Conservation (phyloP, 2,329 filamentous ascomycete genomes). For the Colletotrichum falcatum region DNA sequence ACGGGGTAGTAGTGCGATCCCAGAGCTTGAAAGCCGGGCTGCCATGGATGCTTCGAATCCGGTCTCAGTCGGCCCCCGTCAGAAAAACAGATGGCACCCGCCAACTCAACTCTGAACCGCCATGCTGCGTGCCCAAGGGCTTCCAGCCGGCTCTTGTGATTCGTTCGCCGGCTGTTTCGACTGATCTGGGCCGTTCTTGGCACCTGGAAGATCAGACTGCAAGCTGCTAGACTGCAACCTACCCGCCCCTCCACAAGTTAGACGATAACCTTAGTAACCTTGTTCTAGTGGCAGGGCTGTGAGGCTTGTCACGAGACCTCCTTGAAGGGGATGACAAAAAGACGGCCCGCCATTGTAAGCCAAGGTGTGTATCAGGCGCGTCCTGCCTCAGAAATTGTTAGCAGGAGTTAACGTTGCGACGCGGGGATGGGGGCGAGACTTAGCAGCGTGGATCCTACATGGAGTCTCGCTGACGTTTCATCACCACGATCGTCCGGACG, state of each 20-base stretch:
- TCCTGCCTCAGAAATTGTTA: constrained; percentile 26
- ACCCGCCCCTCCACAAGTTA: constrained; percentile 4
- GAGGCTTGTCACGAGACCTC: not conserved
- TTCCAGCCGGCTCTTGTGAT: constrained; percentile 6
- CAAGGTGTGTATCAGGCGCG: constrained; percentile 38
- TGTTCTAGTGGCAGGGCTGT: not conserved
- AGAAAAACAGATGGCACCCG: constrained; percentile 35
- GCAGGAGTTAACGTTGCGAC: constrained; percentile 10
- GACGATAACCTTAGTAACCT: constrained; percentile 9
- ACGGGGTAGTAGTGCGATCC: constrained; percentile 14
- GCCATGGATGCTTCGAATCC: constrained; percentile 21
- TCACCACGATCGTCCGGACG: constrained; percentile 36
- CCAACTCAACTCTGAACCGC: constrained; percentile 16
- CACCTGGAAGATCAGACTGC: constrained; percentile 30
- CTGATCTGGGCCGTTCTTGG: constrained; percentile 40
- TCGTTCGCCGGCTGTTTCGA: constrained; percentile 35
- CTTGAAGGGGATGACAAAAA: not conserved
- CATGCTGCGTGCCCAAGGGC: not conserved
- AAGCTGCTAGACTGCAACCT: constrained; percentile 7
- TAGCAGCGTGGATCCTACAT: constrained; percentile 21
- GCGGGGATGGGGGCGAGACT: not conserved
- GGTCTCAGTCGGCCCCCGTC: constrained; percentile 30
- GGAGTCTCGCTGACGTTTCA: constrained; percentile 33
- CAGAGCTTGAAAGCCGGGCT: constrained; percentile 16
- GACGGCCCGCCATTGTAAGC: not conserved